Conservation (phyloP, 2,329 filamentous ascomycete genomes). For the Phialocephala subalpina region DNA sequence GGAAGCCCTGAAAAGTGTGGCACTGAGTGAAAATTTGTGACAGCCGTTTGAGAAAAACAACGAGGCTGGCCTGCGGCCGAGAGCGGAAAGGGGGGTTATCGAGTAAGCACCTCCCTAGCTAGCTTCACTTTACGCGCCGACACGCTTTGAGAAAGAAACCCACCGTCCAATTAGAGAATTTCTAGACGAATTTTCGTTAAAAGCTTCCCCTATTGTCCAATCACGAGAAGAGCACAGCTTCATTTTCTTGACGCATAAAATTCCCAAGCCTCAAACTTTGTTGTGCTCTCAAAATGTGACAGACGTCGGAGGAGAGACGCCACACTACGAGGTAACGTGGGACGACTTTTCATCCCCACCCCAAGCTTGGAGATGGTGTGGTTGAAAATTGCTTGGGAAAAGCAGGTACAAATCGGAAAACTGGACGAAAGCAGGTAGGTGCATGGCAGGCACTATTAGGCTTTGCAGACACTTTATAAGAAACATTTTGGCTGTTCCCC, state of each 20-base stretch:
- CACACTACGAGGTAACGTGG: conserved; percentile 34
- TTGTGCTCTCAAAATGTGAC: conserved; percentile 8
- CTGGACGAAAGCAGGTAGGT: conserved; percentile 11
- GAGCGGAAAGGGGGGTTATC: neutral
- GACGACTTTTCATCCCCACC: conserved; percentile 29
- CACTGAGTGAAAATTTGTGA: conserved; percentile 9
- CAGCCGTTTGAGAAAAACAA: neutral
- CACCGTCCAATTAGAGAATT: neutral
- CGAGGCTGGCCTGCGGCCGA: neutral
- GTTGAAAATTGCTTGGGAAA: conserved; percentile 20
- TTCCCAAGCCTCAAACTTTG: neutral
- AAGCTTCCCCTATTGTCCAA: too few relatives aligned
- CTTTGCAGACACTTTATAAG: conserved; percentile 11
- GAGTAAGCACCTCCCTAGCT: too few relatives aligned
- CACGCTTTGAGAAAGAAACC: neutral
- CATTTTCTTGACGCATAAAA: neutral
- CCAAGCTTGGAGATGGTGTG: conserved; percentile 20
- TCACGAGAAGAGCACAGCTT: neutral
- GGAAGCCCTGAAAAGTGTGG: neutral
- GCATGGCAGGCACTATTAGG: conserved; percentile 14
- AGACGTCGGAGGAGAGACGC: conserved; percentile 16
- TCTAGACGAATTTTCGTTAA: too few relatives aligned
- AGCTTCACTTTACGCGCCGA: too few relatives aligned
- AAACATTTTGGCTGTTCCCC: conserved; percentile 3
- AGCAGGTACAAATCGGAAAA: conserved; percentile 31